phyloP scores from a whole-genome alignment of 2,329 filamentous ascomycete species.

The Pseudogymnoascus sp. region DNA sequence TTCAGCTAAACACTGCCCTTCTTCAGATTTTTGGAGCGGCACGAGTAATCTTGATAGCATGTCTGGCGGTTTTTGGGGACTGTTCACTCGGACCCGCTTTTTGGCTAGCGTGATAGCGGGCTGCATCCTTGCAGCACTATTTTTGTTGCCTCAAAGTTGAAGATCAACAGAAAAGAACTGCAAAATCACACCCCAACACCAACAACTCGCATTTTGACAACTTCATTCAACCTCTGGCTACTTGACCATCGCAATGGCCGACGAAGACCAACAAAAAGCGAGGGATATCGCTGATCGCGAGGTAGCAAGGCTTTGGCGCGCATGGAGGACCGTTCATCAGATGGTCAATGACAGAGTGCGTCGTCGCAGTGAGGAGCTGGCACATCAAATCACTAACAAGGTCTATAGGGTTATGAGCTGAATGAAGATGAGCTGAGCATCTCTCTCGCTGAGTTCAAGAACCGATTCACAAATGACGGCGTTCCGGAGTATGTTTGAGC shows the following conservation, averaged over 20 bases:
- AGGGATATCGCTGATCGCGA: constrained; percentile 35
- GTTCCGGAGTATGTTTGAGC: constrained; percentile 60
- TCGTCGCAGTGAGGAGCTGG: constrained; percentile 9
- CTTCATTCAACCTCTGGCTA: background rate
- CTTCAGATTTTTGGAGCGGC: background rate
- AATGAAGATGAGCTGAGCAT: constrained; percentile 85
- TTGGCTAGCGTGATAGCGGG: constrained; percentile 4
- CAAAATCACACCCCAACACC: background rate
- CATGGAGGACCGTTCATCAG: constrained; percentile 88
- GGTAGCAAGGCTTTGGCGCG: constrained; percentile 75
- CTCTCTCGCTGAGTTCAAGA: constrained; percentile 72
- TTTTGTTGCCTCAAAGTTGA: constrained; percentile 12
- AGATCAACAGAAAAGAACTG: background rate
- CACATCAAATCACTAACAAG: constrained; percentile 22
- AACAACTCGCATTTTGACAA: background rate
- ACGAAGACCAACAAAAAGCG: constrained; percentile 27
- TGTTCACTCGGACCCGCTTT: background rate
- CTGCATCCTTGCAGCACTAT: constrained; percentile 11
- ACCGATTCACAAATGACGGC: constrained; percentile 68
- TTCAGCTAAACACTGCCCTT: background rate
- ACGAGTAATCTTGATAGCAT: background rate
- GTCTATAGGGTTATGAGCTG: constrained; percentile 78
- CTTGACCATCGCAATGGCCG: constrained; percentile 16
- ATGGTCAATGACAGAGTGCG: constrained; percentile 88
- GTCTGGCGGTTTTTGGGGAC: background rate